phyloP scores from a whole-genome alignment of 2,329 filamentous ascomycete species.

The Cladosporium sp. region DNA sequence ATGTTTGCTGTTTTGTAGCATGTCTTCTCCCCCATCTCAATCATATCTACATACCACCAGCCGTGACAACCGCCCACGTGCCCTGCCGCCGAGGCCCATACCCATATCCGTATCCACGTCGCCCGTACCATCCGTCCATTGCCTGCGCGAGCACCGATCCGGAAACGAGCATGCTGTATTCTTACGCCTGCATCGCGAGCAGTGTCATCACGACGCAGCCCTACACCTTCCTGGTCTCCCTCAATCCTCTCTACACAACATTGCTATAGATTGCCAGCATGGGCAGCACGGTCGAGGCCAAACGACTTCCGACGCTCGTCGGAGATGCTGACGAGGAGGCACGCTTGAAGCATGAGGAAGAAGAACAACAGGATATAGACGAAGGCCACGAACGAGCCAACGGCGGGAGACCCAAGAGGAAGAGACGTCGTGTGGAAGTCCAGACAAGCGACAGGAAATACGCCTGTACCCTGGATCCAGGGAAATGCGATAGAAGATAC shows the following conservation, averaged over 20 bases:
- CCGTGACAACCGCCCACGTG: not conserved
- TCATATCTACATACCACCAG: not conserved
- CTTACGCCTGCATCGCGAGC: not conserved
- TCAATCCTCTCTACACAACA: not conserved
- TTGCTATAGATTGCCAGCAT: not conserved
- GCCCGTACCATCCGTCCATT: not conserved
- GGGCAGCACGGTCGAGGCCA: slow-evolving; percentile 2
- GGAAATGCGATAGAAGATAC: slow-evolving; percentile 94
- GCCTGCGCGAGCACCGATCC: not conserved
- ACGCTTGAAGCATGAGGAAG: slow-evolving; percentile 8
- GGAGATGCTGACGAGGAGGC: not conserved
- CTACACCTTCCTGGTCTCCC: not conserved
- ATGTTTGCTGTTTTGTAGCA: too few relatives aligned
- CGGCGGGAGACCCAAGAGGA: slow-evolving; percentile 28
- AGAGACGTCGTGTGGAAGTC: slow-evolving; percentile 24
- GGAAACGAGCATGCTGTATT: slow-evolving; percentile 6
- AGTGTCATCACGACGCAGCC: slow-evolving; percentile 1
- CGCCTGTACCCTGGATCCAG: slow-evolving; percentile 70
- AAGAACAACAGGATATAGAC: slow-evolving; percentile 19
- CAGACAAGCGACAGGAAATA: slow-evolving; percentile 58
- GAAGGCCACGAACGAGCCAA: slow-evolving; percentile 23
- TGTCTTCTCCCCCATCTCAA: not conserved
- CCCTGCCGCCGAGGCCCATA: not conserved
- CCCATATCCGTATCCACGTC: not conserved
- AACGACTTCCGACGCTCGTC: not conserved